Evolutionary conservation across 495 filamentous ascomycete genomes (phyloP), one percentile per base, ranked within the genome.

Genomic region (Podospora tetraspora): DNA sequence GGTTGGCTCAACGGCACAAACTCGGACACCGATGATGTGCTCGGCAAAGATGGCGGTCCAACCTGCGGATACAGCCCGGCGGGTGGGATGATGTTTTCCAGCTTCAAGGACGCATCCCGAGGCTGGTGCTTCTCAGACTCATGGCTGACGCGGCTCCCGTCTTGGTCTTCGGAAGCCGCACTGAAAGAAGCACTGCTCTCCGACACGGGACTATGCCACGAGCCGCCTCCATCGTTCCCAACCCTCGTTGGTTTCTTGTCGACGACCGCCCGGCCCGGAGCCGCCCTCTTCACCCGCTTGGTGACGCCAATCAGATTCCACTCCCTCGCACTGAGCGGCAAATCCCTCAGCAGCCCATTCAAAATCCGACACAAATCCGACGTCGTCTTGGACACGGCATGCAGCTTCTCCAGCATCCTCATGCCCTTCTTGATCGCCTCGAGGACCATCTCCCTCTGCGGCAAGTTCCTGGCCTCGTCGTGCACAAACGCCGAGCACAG

Each of bases 401-500:
- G 59, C 57, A 83, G 71, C 63, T 78, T 70, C 12, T 76, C 71
- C 29, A 85, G 76, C 72, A 83, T 77, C 7, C 72, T 63, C 23
- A 83, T 64, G 6, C 79, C 77, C 29, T 73, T 74, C 6, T 73
- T 69, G 62, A 85, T 77, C 10, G 76, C 76, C 63, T 78, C 72
- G 30, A 84, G 70, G 3, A 82, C 70, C 3, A 77, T 71, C 3
- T 83, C 78, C 23, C 81, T 77, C 25, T 77, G 77, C 25, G 82
- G 80, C 27, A 85, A 77, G 43, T 63, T 79, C 34, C 73, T 62
- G 27, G 76, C 73, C 57, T 74, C 73, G 68, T 86, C 84, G 62
- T 85, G 83, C 16, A 84, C 75, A n/a, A 86, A 72, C 0, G 80
- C 82, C 3, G 83, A 84, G 69, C 82, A 84, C 37, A 86, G 67